These are phyloP conservation scores for Pythium phragmiticola DNA, from an alignment of 352 stramenopile species.

Conservation along the genomic window DNA sequence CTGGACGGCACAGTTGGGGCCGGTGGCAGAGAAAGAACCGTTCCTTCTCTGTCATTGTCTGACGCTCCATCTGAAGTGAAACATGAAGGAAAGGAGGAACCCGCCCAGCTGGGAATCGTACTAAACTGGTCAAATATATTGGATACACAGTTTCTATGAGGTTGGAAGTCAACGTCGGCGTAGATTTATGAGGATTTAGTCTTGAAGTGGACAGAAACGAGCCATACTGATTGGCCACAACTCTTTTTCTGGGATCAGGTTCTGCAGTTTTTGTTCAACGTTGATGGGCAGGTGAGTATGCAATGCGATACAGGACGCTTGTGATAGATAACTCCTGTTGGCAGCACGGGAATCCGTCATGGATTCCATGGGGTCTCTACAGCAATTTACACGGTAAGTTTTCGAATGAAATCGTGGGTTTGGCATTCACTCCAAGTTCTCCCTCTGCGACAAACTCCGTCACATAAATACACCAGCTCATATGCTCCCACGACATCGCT, in stretches of 20 bases:
- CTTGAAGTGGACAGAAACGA: slow-evolving; percentile 17
- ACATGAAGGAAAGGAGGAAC: slow-evolving; percentile 1
- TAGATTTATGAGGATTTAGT: slow-evolving; percentile 8
- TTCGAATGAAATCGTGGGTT: too few species aligned
- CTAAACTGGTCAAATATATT: slow-evolving; percentile 2
- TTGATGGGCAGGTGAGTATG: neutral
- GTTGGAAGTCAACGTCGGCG: neutral
- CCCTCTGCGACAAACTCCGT: too few species aligned
- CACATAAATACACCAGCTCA: too few species aligned
- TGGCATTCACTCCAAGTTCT: too few species aligned
- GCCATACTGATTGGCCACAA: slow-evolving; percentile 1
- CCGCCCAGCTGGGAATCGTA: slow-evolving; percentile 2
- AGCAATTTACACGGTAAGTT: too few species aligned
- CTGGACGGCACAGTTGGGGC: too few species aligned
- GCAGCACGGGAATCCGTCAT: too few species aligned
- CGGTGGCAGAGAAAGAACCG: too few species aligned
- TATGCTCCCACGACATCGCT: too few species aligned
- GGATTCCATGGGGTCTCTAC: too few species aligned
- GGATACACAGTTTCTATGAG: neutral
- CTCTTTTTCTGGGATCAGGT: slow-evolving; percentile 8
- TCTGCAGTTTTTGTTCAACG: slow-evolving; percentile 16
- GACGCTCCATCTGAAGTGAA: neutral
- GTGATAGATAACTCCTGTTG: too few species aligned
- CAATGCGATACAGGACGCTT: too few species aligned
- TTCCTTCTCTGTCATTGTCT: neutral